Conservation (phyloP, 139 green algal species). For the Picochlorum costavermella region DNA sequence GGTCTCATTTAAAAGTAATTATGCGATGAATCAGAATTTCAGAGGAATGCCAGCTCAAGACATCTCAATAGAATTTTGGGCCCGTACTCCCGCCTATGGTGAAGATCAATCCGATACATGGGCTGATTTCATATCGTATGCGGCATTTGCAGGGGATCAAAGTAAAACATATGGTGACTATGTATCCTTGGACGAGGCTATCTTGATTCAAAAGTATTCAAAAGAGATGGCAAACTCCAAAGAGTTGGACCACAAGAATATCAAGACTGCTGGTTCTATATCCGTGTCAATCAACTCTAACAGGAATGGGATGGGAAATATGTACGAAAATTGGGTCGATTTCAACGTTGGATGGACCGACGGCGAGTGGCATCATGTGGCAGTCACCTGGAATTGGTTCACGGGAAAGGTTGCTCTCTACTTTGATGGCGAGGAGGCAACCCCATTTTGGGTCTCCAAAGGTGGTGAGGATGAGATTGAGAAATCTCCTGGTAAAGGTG, state of each 20-base stretch:
- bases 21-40: slow-evolving; percentile 51
- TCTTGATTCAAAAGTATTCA: slow-evolving; percentile 65
- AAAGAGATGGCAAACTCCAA: slow-evolving; percentile 18
- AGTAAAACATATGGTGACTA: slow-evolving; percentile 3
- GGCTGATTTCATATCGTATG: slow-evolving; percentile 50
- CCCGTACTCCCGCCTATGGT: slow-evolving; percentile 33
- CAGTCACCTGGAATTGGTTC: slow-evolving; percentile 57
- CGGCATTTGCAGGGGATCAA: slow-evolving; percentile 21
- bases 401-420: slow-evolving; percentile 50
- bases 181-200: slow-evolving; percentile 67
- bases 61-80: slow-evolving; percentile 80
- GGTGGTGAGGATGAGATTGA: slow-evolving; percentile 20
- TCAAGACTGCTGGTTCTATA: slow-evolving; percentile 48
- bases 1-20: slow-evolving; percentile 73
- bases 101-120: background rate
- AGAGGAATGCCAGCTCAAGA: slow-evolving; percentile 46
- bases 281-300: slow-evolving; percentile 80
- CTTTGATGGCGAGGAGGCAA: slow-evolving; percentile 55
- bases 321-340: slow-evolving; percentile 60
- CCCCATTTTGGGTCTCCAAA: slow-evolving; percentile 52
- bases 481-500: slow-evolving; percentile 41
- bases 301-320: slow-evolving; percentile 33
- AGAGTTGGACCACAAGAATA: slow-evolving; percentile 12
- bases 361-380: slow-evolving; percentile 72
- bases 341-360: slow-evolving; percentile 63